Base-by-base conservation (phyloP, 768 basidiomycete genomes). In the Suillus paluster region DNA sequence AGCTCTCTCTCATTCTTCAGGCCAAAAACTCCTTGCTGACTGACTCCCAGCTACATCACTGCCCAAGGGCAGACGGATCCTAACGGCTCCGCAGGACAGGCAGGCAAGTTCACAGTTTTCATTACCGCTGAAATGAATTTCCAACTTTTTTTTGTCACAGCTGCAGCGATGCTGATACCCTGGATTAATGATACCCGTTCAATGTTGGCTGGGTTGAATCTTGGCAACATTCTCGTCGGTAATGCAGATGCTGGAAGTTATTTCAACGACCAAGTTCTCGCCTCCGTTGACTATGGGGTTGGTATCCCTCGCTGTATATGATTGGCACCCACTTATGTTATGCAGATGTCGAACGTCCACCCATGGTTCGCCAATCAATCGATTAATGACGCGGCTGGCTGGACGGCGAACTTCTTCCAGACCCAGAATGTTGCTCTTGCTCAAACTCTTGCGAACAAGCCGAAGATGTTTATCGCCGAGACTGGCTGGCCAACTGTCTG, bases 331-430 rank as follows among this genome's bases (percentile, higher is more conserved):
- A 50, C 50, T 62, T 9, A 38, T 46, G 44, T 64, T 1, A 4
- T 46, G 17, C 62, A 90, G 88, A 85, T 95, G 90, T 84, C 93
- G 7, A 97, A 97, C 64, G 93, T 95, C 8, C 95, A 97, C 70
- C 88, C 95, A 4, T 95, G 93, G 94, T 98, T 97, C 72, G 96
- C 90, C n/a, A 87, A 90, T 66, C 83, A 89, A 27, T 81, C 84
- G 9, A 86, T 89, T 27, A 73, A 84, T 5, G 67, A 83, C 4
- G 88, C 91, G 0, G 92, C 95, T 0, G 83, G 66, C 7, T 99
- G 97, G 97, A 95, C 94, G 0, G 79, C 78, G 19, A 67, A 83
- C 0, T 99, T 93, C 80, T 97, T 95, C 81, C 68, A 88, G 62
- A 70, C 80, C 11, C 83, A 76, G n/a, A 83, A 96, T 70, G 83